phyloP scores from a whole-genome alignment of 495 filamentous ascomycete species.

The Penicillium mononematosum region DNA sequence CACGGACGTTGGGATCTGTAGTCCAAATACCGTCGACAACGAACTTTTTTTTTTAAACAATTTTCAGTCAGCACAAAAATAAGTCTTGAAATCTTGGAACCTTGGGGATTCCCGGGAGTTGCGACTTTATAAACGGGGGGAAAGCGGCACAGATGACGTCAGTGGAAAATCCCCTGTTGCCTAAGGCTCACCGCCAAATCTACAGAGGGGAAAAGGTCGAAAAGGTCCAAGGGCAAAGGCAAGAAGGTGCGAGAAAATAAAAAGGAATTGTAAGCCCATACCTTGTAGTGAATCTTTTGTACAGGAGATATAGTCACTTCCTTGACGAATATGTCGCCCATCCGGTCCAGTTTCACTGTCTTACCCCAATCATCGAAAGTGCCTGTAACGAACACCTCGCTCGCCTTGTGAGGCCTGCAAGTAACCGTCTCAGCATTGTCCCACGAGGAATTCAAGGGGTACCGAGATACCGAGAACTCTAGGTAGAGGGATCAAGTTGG shows the following conservation, averaged over 20 bases:
- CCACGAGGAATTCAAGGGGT: conserved; percentile 12
- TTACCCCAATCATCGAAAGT: conserved; percentile 94
- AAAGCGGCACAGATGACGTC: conserved; percentile 34
- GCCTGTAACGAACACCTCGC: conserved; percentile 91
- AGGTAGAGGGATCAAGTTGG: too few species aligned
- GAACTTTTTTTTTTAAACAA: conserved; percentile 58
- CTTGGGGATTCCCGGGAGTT: conserved; percentile 4
- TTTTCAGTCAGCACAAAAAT: conserved; percentile 15
- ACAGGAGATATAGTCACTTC: conserved; percentile 64
- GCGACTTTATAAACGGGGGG: conserved; percentile 13
- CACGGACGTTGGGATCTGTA: conserved; percentile 71
- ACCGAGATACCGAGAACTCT: neutral
- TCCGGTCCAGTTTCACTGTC: conserved; percentile 74
- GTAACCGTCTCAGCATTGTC: conserved; percentile 35
- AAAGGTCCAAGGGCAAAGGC: conserved; percentile 7
- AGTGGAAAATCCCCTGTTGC: conserved; percentile 16
- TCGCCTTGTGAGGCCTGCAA: conserved; percentile 68
- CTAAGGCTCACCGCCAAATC: conserved; percentile 25
- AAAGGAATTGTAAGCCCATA: conserved; percentile 36
- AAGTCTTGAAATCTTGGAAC: neutral
- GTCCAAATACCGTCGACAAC: conserved; percentile 89
- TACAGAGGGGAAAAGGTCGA: conserved; percentile 6
- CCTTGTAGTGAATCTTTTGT: conserved; percentile 83
- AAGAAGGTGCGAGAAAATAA: conserved; percentile 6
- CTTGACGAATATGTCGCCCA: conserved; percentile 70